Evolutionary conservation across 2,329 filamentous ascomycete genomes (phyloP), one percentile per base, ranked within the genome.

Genomic region (Paracoccidioides lutzii): DNA sequence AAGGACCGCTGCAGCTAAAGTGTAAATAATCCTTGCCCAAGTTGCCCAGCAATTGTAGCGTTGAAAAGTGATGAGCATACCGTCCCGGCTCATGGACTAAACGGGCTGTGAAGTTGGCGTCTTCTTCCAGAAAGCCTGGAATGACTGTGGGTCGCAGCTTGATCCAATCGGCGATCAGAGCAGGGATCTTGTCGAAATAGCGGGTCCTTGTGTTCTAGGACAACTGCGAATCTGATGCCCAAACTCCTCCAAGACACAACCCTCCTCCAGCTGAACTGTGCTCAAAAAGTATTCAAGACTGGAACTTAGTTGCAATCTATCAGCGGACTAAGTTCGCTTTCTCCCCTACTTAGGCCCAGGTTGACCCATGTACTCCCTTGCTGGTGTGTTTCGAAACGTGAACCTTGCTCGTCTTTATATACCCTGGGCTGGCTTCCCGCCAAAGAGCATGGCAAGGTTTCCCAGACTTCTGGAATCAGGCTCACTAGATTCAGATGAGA

Each of bases 231-330:
- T 62, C 60, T 57, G 54, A 59, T 55, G 51, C 28, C 42, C 14
- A 57, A 62, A 56, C 58, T 52, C 49, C 45, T 55, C 59, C 60
- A 62, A 62, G 60, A 62, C 55, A 52, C 52, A 40, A 58, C 60
- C 60, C 59, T 57, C 60, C 59, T 58, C 61, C 58, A 61, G 58
- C 60, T 62, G 58, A 56, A 56, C 55, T 52, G 48, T 59, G 41
- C 55, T 52, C 33, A 41, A 51, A 51, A 54, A 53, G 22, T 22
- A 40, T 48, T 43, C 35, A 50, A 44, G 41, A 46, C 44, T 49
- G 42, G 32, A 42, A 41, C 6, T 50, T 28, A 52, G 37, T 40
- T 32, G 37, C 4, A 52, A 28, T n/a, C 37, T 37, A 30, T 52
- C 14, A 37, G 5, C 48, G 6, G 28, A 12, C 49, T 33, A 41